Percentiles rank a stretch among this genome's conserved stretches.
Conservation (phyloP, 805 yeast species). For the Candida pini region DNA sequence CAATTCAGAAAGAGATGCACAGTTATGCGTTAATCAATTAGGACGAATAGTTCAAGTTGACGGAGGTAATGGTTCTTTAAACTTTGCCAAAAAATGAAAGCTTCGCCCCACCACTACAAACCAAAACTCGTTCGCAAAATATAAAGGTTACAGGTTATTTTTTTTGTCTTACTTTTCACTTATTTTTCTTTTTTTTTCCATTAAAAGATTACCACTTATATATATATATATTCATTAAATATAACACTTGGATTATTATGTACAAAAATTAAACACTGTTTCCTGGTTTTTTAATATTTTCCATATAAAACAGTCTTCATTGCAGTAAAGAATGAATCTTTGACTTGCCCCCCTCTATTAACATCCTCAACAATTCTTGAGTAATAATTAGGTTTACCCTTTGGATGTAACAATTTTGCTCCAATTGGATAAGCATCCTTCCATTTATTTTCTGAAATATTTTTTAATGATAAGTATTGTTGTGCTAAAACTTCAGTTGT, state of each 20-base stretch:
- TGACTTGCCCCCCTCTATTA: slow-evolving; percentile 52
- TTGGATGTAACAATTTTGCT: slow-evolving; percentile 67
- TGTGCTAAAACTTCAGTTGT: slow-evolving; percentile 42
- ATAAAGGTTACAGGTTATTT: no score
- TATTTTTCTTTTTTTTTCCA: no score
- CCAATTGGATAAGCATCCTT: slow-evolving; percentile 57
- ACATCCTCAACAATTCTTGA: slow-evolving; percentile 65
- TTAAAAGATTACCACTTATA: no score
- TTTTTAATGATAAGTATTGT: slow-evolving; percentile 55
- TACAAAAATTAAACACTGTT: neutral
- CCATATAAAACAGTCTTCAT: slow-evolving; percentile 74
- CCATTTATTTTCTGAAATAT: slow-evolving; percentile 55
- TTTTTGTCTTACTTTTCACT: no score
- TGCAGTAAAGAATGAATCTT: slow-evolving; percentile 61
- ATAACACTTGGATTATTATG: neutral
- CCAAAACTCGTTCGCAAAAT: no score
- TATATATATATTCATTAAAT: no score
- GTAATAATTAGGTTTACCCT: slow-evolving; percentile 80
- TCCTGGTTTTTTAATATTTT: slow-evolving; percentile 35
- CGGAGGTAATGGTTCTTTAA: slow-evolving; percentile 19
- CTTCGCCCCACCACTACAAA: no score
- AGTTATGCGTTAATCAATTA: slow-evolving; percentile 17
- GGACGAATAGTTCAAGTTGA: slow-evolving; percentile 15
- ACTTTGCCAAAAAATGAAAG: slow-evolving; percentile 27
- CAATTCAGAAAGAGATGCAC: slow-evolving; percentile 46